Evolutionary conservation across 2,329 filamentous ascomycete species (phyloP).

Genomic region (Fusarium euwallaceae): DNA sequence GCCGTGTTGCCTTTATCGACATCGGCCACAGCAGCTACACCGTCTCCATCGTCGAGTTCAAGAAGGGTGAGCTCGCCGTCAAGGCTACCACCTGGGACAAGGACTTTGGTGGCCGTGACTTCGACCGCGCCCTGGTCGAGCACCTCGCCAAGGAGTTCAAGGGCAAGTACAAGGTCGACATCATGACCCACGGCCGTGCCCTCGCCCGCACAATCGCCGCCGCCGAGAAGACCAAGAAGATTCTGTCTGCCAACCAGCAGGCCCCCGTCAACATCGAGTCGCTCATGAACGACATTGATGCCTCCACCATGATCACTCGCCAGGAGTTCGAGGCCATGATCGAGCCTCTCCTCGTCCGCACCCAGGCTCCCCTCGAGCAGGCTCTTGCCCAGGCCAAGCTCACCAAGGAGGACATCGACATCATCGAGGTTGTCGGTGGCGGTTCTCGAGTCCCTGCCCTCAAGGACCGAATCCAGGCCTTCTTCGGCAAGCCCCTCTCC

Average conservation of each 20-base stretch:
- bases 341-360: conserved; percentile 82
- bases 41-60: conserved; percentile 93
- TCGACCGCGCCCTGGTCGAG: conserved; percentile 94
- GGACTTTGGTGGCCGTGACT: conserved; percentile 97
- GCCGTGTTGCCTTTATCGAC: conserved; percentile 91
- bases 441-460: conserved; percentile 93
- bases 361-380: conserved; percentile 83
- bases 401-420: conserved; percentile 90
- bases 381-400: conserved; percentile 95
- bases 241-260: conserved; percentile 93
- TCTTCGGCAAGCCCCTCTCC: conserved; percentile 92
- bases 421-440: conserved; percentile 93
- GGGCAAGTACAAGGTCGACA: conserved; percentile 97
- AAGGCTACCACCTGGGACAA: conserved; percentile 94
- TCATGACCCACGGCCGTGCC: conserved; percentile 90
- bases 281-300: conserved; percentile 97
- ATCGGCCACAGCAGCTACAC: conserved; percentile 98
- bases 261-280: conserved; percentile 97
- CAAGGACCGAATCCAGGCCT: conserved; percentile 89
- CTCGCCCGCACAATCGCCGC: conserved; percentile 87
- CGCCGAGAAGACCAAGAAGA: conserved; percentile 98
- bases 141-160: conserved; percentile 97
- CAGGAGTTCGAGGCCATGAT: conserved; percentile 95
- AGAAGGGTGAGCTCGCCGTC: conserved; percentile 94
- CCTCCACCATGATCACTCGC: conserved; percentile 88